Conservation (phyloP, 768 basidiomycete species). For the Suillus placidus region DNA sequence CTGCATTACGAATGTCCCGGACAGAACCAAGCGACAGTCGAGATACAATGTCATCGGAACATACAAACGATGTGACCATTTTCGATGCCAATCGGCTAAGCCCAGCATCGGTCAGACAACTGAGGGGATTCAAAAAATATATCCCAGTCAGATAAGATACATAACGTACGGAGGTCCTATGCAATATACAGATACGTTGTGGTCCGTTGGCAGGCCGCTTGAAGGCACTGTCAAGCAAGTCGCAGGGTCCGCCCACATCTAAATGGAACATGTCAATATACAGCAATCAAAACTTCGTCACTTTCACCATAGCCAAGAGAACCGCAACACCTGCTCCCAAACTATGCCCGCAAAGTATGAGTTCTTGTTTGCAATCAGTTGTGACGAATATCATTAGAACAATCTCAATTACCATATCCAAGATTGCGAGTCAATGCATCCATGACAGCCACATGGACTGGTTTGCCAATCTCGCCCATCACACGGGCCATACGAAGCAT, state of each 20-base stretch:
- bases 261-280: conserved; percentile 6
- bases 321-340: conserved; percentile 83
- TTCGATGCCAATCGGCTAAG: conserved; percentile 61
- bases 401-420: conserved; percentile 56
- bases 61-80: conserved; percentile 76
- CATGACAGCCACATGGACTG: conserved; percentile 74
- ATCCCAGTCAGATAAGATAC: neutral
- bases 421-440: conserved; percentile 70
- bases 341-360: conserved; percentile 82
- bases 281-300: neutral
- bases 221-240: conserved; percentile 70
- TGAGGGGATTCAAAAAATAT: conserved; percentile 25
- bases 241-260: conserved; percentile 87
- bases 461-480: conserved; percentile 78
- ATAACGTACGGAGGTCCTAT: conserved; percentile 75
- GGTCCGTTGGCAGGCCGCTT: conserved; percentile 68
- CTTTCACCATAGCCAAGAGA: conserved; percentile 68
- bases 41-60: conserved; percentile 82
- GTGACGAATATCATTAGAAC: neutral
- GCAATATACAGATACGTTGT: conserved; percentile 73
- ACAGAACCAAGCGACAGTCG: conserved; percentile 78
- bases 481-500: conserved; percentile 78
- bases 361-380: conserved; percentile 42
- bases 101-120: conserved; percentile 62
- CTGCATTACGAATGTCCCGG: conserved; percentile 72